Conservation (phyloP, 1,139 yeast species). For the Saccharomyces hybrid region DNA sequence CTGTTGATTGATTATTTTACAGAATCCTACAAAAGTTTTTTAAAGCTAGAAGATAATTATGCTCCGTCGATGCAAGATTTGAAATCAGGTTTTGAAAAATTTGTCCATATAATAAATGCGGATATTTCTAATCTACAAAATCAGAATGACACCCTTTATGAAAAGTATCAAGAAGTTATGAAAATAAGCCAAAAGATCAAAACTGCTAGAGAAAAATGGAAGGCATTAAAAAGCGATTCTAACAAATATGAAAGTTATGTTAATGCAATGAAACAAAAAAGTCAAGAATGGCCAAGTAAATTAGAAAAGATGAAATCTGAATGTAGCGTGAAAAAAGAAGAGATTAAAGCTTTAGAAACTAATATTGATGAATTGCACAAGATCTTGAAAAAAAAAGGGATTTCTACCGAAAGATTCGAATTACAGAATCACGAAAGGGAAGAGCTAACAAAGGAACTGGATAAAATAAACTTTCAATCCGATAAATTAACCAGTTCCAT, state of each 20-base stretch:
- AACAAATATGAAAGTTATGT: conserved; percentile 65
- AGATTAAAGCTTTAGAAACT: conserved; percentile 38
- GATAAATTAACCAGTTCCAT: conserved; percentile 36
- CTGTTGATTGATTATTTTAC: conserved; percentile 61
- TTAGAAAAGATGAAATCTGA: conserved; percentile 51
- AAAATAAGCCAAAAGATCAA: conserved; percentile 38
- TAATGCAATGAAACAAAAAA: conserved; percentile 56
- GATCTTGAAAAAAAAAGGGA: conserved; percentile 47
- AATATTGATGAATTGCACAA: conserved; percentile 43
- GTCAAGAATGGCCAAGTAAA: conserved; percentile 55
- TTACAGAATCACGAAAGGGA: conserved; percentile 48
- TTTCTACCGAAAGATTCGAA: conserved; percentile 57
- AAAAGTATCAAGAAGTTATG: conserved; percentile 29
- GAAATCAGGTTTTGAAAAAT: conserved; percentile 45
- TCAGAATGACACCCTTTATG: conserved; percentile 35
- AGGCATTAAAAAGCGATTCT: conserved; percentile 65
- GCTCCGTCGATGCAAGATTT: conserved; percentile 48
- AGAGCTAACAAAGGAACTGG: conserved; percentile 48
- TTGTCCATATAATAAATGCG: conserved; percentile 37
- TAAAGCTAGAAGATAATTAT: conserved; percentile 58
- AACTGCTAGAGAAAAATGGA: conserved; percentile 47
- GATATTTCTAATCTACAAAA: conserved; percentile 40
- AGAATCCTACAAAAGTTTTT: conserved; percentile 59
- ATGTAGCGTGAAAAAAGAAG: conserved; percentile 41
- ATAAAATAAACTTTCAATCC: conserved; percentile 40